Evolutionary conservation across 2,329 filamentous ascomycete species (phyloP).

Genomic region (Fusarium sp.): DNA sequence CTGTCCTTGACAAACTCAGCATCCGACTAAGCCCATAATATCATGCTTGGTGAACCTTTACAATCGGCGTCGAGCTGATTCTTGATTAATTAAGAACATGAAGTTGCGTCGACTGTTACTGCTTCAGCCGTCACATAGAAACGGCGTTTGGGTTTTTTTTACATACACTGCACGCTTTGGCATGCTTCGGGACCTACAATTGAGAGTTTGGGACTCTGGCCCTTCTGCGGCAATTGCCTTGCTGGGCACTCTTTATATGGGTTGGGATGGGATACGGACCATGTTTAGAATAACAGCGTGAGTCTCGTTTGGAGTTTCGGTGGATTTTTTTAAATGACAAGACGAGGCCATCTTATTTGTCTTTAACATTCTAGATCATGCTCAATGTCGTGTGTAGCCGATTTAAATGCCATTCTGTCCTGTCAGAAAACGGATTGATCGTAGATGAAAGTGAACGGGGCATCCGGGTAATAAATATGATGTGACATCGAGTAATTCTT

Average conservation of each 20-base stretch:
- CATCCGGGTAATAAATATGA: neutral
- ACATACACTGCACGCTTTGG: neutral
- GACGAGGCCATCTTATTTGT: neutral
- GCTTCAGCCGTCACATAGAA: neutral
- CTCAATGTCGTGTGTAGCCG: neutral
- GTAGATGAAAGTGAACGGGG: neutral
- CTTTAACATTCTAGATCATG: accelerated
- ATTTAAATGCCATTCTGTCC: no score
- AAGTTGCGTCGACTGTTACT: neutral
- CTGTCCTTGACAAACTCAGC: slow-evolving; percentile 90
- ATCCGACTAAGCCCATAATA: slow-evolving; percentile 62
- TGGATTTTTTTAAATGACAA: neutral
- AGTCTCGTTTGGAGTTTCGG: slow-evolving; percentile 19
- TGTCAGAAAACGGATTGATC: neutral
- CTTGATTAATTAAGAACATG: neutral
- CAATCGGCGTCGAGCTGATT: neutral
- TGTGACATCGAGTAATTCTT: neutral
- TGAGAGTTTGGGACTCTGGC: neutral
- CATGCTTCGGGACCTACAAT: neutral
- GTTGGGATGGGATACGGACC: neutral
- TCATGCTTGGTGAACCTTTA: neutral
- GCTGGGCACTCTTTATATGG: neutral
- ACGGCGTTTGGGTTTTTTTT: slow-evolving; percentile 11
- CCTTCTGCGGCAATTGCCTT: neutral
- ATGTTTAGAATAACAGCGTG: slow-evolving; percentile 13